A percentile compares a stretch with the other conserved stretches of the same genome.
Conservation (phyloP, 2,329 filamentous ascomycete genomes). For the Colletotrichum coccodes region DNA sequence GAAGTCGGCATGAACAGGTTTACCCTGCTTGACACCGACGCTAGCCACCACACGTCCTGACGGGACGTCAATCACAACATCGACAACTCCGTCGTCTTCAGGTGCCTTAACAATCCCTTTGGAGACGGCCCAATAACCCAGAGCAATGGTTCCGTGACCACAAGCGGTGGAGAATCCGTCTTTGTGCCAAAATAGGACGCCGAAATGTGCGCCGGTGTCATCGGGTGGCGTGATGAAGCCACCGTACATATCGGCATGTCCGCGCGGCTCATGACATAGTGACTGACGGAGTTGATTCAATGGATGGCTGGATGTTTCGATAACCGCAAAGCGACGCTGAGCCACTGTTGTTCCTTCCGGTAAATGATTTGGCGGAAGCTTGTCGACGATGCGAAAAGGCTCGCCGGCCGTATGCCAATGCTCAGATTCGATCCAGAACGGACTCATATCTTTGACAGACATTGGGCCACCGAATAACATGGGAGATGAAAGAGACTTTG, state of each 20-base stretch:
- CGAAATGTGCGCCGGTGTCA: slow-evolving; percentile 36
- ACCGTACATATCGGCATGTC: slow-evolving; percentile 39
- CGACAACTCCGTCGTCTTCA: not conserved
- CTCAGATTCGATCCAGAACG: slow-evolving; percentile 38
- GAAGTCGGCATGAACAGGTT: slow-evolving; percentile 19
- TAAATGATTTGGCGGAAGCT: slow-evolving; percentile 11
- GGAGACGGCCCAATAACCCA: slow-evolving; percentile 38
- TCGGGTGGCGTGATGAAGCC: slow-evolving; percentile 38
- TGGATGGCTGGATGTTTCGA: slow-evolving; percentile 2
- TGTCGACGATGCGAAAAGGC: slow-evolving; percentile 38
- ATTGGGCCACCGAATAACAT: not conserved
- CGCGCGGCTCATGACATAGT: slow-evolving; percentile 32
- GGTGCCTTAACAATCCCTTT: slow-evolving; percentile 19
- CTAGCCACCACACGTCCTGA: slow-evolving; percentile 12
- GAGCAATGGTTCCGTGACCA: slow-evolving; percentile 40
- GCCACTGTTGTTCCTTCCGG: not conserved
- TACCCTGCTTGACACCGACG: not conserved
- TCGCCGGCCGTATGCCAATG: slow-evolving; percentile 42
- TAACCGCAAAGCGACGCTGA: slow-evolving; percentile 1
- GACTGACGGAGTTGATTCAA: slow-evolving; percentile 11
- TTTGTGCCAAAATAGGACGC: slow-evolving; percentile 42
- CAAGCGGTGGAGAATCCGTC: slow-evolving; percentile 41
- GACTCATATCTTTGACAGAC: not conserved
- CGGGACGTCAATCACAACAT: slow-evolving; percentile 26
- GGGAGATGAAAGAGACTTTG: slow-evolving; percentile 14